Base-by-base conservation (phyloP, 1,284 basidiomycete species). In the Ceratobasidium theobromae region DNA sequence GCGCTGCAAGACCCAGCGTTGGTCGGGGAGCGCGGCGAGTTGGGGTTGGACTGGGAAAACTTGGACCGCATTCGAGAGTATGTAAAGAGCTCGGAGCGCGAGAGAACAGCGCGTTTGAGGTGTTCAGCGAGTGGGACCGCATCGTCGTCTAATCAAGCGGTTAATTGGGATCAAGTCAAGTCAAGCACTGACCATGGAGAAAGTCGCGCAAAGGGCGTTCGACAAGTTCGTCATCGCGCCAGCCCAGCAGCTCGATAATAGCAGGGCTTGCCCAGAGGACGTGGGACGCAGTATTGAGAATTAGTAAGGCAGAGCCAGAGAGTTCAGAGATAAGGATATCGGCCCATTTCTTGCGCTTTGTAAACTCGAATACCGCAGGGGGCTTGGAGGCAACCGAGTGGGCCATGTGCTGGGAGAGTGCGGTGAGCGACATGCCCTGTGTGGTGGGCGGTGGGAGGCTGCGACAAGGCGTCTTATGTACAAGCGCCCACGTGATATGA, bases 291-390 rank as follows among this genome's bases (percentile, higher is more conserved):
- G 78, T 77, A 12, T 86, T 87, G 62, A 94, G 79, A 43, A 93
- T 78, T 71, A 93, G 80, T 43, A 85, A 77, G 72, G 91, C 81
- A 23, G 81, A 84, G 70, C 92, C 91, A 49, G 87, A 85, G 46
- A 91, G 81, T 73, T 93, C 91, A 1, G 84, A 81, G 68, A 90
- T 77, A 43, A 93, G 80, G n/a, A 93, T 80, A 75, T 93, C 90
- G 9, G 86, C 86, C 91, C 91, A 94, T 68, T 88, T 84, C 75
- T 93, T 92, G 68, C 91, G 80, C 74, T 89, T 91, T 0, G 89
- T 91, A 73, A 93, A 93, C 74, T 93, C 89, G 71, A 86, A 91
- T 14, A 68, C 68, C 21, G 46, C 45, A 33, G 58, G 58, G 1
- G 58, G 58, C 25, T 62, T 62, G 32, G 58, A 51, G 23, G 58